Conservation (phyloP, 169 alveolate genomes). For the Plasmodium knowlesi region DNA sequence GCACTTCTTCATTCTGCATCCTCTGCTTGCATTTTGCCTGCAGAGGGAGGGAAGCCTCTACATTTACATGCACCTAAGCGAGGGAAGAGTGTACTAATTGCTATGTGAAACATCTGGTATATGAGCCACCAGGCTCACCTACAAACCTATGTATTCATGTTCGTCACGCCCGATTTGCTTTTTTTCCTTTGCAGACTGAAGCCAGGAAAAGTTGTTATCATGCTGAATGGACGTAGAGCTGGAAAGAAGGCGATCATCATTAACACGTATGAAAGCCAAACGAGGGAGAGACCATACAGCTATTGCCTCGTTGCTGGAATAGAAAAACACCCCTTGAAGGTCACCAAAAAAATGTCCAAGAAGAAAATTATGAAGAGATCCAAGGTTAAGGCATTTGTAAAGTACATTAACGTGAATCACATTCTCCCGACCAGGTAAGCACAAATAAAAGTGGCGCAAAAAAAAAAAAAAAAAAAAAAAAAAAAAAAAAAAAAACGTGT, state of each 20-base stretch:
- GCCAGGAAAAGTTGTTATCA: slow-evolving; percentile 98
- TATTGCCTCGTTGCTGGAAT: slow-evolving; percentile 97
- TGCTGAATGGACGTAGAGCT: slow-evolving; percentile 98
- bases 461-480: not conserved
- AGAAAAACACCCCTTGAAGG: slow-evolving; percentile 96
- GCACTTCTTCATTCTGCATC: not conserved
- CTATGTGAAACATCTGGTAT: not conserved
- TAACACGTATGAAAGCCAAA: slow-evolving; percentile 95
- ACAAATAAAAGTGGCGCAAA: not conserved
- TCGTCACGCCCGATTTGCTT: not conserved
- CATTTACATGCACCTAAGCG: not conserved
- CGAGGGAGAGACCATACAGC: slow-evolving; percentile 95
- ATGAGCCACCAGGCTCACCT: not conserved
- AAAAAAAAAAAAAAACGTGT: not conserved
- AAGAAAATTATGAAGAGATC: slow-evolving; percentile 94
- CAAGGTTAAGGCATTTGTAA: slow-evolving; percentile 95
- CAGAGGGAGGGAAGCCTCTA: not conserved
- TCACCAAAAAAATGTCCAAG: slow-evolving; percentile 93
- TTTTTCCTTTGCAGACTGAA: slow-evolving; percentile 85
- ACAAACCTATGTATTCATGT: not conserved
- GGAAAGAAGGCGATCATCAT: slow-evolving; percentile 98
- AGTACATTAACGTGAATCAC: slow-evolving; percentile 97
- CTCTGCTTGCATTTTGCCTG: not conserved
- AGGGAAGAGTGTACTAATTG: not conserved
- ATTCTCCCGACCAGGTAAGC: slow-evolving; percentile 98